A percentile compares a stretch with the other conserved stretches of the same genome.
Evolutionary conservation across 306 rosid genomes (phyloP).

Genomic region (Pueraria montana): DNA sequence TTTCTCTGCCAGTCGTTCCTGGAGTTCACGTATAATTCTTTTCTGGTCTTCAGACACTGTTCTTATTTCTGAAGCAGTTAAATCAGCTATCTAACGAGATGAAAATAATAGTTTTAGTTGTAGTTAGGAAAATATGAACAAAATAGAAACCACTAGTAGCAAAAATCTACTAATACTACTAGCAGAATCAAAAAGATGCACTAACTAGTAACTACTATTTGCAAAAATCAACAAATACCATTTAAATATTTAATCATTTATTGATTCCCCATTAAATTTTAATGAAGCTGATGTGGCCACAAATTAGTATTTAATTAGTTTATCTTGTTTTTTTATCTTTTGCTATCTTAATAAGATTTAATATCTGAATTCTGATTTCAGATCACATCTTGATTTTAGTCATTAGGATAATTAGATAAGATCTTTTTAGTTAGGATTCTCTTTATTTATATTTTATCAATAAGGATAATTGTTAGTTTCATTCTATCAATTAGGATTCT

Average conservation of each 20-base stretch:
- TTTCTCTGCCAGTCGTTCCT: slow-evolving; percentile 67
- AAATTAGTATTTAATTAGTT: no score
- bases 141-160: not conserved
- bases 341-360: no score
- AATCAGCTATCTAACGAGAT: slow-evolving; percentile 64
- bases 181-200: not conserved
- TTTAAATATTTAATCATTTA: not conserved
- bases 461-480: no score
- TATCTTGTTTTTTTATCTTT: no score
- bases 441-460: no score
- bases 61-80: slow-evolving; percentile 68
- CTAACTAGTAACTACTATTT: not conserved
- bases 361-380: no score
- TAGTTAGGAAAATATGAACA: not conserved
- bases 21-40: slow-evolving; percentile 58
- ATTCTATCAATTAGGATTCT: no score
- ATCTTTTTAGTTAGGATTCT: no score
- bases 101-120: slow-evolving; percentile 13
- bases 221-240: slow-evolving; percentile 18
- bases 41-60: slow-evolving; percentile 69
- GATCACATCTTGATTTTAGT: no score
- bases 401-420: no score
- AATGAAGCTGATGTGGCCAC: no score
- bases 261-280: not conserved
- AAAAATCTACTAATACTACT: slow-evolving; percentile 1